Conservation (phyloP, 805 yeast genomes). For the Metschnikowia picachoensis region DNA sequence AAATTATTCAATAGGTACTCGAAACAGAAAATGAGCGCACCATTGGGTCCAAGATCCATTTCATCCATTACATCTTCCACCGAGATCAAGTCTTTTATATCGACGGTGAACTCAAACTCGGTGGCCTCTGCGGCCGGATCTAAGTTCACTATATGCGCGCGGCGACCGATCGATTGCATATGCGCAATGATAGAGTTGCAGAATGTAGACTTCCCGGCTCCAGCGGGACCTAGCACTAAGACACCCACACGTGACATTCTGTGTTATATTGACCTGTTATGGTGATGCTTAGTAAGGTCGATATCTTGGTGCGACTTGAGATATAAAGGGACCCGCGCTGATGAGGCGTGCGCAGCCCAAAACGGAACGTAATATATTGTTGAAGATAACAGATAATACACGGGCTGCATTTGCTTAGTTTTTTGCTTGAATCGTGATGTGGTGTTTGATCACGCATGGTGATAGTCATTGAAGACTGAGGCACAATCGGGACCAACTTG, state of each 20-base stretch:
- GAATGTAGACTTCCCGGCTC: slow-evolving; percentile 92
- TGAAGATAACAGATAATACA: too few relatives aligned
- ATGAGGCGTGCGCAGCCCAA: slow-evolving; percentile 16
- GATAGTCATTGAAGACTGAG: too few relatives aligned
- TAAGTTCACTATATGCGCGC: slow-evolving; percentile 90
- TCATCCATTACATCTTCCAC: slow-evolving; percentile 95
- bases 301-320: background rate
- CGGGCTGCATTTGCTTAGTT: too few relatives aligned
- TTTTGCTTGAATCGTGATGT: too few relatives aligned
- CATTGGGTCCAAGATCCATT: slow-evolving; percentile 89
- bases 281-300: slow-evolving; percentile 1
- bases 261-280: background rate
- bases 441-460: too few relatives aligned
- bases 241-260: slow-evolving; percentile 93
- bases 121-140: slow-evolving; percentile 97
- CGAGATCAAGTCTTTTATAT: slow-evolving; percentile 85
- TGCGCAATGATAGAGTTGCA: slow-evolving; percentile 84
- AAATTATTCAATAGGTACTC: slow-evolving; percentile 84
- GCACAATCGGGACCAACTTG: too few relatives aligned
- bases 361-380: background rate
- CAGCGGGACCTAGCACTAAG: slow-evolving; percentile 94
- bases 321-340: background rate
- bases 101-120: slow-evolving; percentile 88
- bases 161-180: slow-evolving; percentile 85
- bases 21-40: slow-evolving; percentile 89